Evolutionary conservation across 2,329 filamentous ascomycete species (phyloP), one percentile per base, ranked within the genome.

Genomic region (Fusarium austroafricanum): DNA sequence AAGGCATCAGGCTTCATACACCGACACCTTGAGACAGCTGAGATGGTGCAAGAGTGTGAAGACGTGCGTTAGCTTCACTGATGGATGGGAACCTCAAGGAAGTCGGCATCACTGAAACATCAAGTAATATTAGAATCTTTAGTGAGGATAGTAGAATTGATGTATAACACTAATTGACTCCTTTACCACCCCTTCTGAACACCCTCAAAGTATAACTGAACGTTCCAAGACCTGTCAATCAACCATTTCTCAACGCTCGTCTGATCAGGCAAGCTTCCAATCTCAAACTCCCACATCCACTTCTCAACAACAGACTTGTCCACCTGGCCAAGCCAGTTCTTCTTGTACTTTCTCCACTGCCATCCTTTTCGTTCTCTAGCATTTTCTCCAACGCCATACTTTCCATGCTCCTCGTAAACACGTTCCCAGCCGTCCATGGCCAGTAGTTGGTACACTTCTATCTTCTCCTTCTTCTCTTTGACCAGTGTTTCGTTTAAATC

Each of bases 251-350:
- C 55, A n/a, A 54, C 23, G 21, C 55, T 58, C 8, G 55, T 31
- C 14, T 58, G 12, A 10, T 54, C 55, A 10, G 55, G 55, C 1
- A 58, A 18, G 14, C 38, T 58, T 3, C 55, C 55, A 40, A 58
- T 58, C 33, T 58, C 55, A 38, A 58, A 58, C 26, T 58, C 55
- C 55, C 55, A 58, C 47, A 58, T 58, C 4, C 40, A 26, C 49
- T 39, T 42, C 26, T 58, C 55, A n/a, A 58, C 21, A n/a, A 54
- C 35, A 3, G 29, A 18, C 10, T 58, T 58, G 11, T 45, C 29
- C 4, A 44, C 44, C 39, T 53, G 28, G 4, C 15, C 18, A 6
- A 28, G 43, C 21, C 21, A 15, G 40, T 17, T 1, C 26, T 58
- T 54, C 33, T 54, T 54, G 8, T 58, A 58, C 39, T 54, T 58